Conservation (phyloP, 192 early-diverging fungal genomes). For the Backusella sp. region DNA sequence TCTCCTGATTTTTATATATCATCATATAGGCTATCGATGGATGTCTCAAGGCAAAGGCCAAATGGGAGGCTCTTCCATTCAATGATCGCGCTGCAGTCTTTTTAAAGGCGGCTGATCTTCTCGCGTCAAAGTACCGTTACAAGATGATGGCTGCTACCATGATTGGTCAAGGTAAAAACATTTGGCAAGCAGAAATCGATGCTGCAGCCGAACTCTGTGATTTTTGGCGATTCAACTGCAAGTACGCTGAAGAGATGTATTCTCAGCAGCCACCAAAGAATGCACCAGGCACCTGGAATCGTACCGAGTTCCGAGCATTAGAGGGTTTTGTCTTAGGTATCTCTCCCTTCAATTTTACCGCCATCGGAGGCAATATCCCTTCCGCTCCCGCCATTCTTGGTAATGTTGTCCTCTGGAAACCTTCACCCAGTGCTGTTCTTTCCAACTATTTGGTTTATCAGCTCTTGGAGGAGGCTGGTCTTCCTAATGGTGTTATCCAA, state of each 20-base stretch:
- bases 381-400: slow-evolving; percentile 95
- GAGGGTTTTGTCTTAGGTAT: slow-evolving; percentile 99
- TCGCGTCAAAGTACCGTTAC: slow-evolving; percentile 79
- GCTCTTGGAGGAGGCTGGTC: slow-evolving; percentile 92
- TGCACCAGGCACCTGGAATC: slow-evolving; percentile 85
- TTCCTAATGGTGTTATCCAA: slow-evolving; percentile 97
- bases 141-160: slow-evolving; percentile 93
- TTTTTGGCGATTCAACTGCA: slow-evolving; percentile 94
- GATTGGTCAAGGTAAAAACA: slow-evolving; percentile 98
- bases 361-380: slow-evolving; percentile 95
- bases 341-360: slow-evolving; percentile 99
- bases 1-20: not conserved
- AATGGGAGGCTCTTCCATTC: slow-evolving; percentile 93
- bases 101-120: slow-evolving; percentile 93
- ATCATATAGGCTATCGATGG: slow-evolving; percentile 72
- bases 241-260: slow-evolving; percentile 94
- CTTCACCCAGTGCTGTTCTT: slow-evolving; percentile 80
- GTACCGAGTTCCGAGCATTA: slow-evolving; percentile 91
- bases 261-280: slow-evolving; percentile 90
- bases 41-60: slow-evolving; percentile 76
- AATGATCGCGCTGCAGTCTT: slow-evolving; percentile 94
- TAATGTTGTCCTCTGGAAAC: slow-evolving; percentile 98
- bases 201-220: slow-evolving; percentile 95
- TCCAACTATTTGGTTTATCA: slow-evolving; percentile 91
- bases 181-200: slow-evolving; percentile 99